Conservation (phyloP, 2,329 filamentous ascomycete species). For the Xylogone sp. region DNA sequence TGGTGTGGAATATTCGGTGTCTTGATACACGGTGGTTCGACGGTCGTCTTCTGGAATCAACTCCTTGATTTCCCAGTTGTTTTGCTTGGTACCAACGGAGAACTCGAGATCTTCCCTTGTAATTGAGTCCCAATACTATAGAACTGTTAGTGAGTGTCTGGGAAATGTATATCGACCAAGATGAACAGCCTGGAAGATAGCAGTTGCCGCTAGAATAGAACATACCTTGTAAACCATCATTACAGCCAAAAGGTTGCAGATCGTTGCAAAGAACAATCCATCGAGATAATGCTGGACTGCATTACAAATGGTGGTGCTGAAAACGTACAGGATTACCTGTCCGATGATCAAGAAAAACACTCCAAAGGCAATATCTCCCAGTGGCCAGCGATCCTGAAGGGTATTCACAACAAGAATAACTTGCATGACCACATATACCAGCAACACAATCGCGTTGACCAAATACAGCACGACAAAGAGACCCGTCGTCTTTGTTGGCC, state of each 20-base stretch:
- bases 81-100: slow-evolving; percentile 89
- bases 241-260: slow-evolving; percentile 88
- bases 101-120: slow-evolving; percentile 98
- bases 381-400: slow-evolving; percentile 89
- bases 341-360: slow-evolving; percentile 88
- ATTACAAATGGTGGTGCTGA: slow-evolving; percentile 81
- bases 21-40: slow-evolving; percentile 28
- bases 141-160: neutral
- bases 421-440: slow-evolving; percentile 85
- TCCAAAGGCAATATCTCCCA: slow-evolving; percentile 88
- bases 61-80: slow-evolving; percentile 99
- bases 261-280: slow-evolving; percentile 88
- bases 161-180: too few relatives aligned
- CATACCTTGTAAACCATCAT: slow-evolving; percentile 99
- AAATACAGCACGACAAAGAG: slow-evolving; percentile 91
- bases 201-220: slow-evolving; percentile 4
- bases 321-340: slow-evolving; percentile 88
- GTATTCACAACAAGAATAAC: slow-evolving; percentile 84
- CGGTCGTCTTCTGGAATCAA: slow-evolving; percentile 39
- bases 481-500: slow-evolving; percentile 80
- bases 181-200: too few relatives aligned
- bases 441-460: slow-evolving; percentile 80
- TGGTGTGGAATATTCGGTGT: slow-evolving; percentile 21
- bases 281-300: slow-evolving; percentile 89
- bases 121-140: slow-evolving; percentile 97